Percentiles rank a stretch among this genome's conserved stretches.
These are phyloP conservation scores for Bauhinia variegata DNA, from an alignment of 306 rosid species.

Conservation along the genomic window DNA sequence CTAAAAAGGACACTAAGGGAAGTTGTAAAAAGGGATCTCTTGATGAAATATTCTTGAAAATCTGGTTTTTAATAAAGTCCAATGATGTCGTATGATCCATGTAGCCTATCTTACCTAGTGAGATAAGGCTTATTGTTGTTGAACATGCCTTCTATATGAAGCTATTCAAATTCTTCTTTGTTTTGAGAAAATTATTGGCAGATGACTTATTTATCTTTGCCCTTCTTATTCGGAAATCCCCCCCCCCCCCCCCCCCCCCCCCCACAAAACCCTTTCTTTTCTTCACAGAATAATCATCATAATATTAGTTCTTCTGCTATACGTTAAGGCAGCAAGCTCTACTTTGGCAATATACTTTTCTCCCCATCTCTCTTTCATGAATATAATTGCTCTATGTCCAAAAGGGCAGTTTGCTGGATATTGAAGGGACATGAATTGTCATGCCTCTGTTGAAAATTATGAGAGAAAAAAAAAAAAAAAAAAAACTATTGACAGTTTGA, in stretches of 20 bases:
- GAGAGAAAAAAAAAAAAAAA: too few relatives aligned
- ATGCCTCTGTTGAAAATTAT: slow-evolving; percentile 5
- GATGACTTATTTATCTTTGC: slow-evolving; percentile 4
- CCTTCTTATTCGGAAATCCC: slow-evolving; percentile 1
- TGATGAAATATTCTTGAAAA: too few relatives aligned
- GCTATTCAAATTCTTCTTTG: background rate
- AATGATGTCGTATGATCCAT: too few relatives aligned
- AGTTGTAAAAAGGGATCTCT: too few relatives aligned
- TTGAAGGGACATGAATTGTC: background rate
- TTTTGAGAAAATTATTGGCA: background rate
- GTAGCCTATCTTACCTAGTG: too few relatives aligned
- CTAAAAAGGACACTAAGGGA: too few relatives aligned
- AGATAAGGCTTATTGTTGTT: too few relatives aligned
- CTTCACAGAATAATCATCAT: background rate
- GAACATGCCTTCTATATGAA: background rate
- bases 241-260: too few relatives aligned
- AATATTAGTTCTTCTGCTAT: background rate
- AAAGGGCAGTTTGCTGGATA: slow-evolving; percentile 15
- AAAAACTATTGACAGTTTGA: background rate
- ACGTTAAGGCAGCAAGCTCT: background rate
- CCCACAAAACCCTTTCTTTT: too few relatives aligned
- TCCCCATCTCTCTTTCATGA: background rate
- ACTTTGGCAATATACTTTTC: background rate
- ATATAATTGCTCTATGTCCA: background rate
- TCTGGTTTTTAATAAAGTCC: too few relatives aligned